phyloP scores from a whole-genome alignment of 192 early-diverging fungal species.

The Nowakowskiella sp. region DNA sequence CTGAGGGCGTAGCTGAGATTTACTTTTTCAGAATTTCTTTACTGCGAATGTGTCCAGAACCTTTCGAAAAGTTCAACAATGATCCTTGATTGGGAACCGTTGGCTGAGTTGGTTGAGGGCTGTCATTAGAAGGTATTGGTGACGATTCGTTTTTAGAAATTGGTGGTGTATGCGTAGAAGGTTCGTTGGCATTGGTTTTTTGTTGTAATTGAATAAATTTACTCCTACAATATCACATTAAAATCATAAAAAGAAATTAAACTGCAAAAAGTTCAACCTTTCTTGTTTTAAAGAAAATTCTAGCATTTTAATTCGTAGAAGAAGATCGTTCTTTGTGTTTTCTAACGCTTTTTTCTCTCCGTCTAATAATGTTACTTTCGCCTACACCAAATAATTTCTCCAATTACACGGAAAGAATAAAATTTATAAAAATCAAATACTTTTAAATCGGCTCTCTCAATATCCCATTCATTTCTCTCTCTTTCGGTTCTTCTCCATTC shows the following conservation, averaged over 20 bases:
- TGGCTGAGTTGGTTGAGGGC: constrained; percentile 11
- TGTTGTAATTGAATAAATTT: constrained; percentile 28
- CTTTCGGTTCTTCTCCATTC: constrained; percentile 78
- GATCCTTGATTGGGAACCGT: constrained; percentile 11
- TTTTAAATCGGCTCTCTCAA: constrained; percentile 71
- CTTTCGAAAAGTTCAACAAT: constrained; percentile 42
- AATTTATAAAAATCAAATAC: constrained; percentile 29
- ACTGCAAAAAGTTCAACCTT: constrained; percentile 52
- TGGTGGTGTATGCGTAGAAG: constrained; percentile 10
- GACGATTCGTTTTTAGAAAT: no score
- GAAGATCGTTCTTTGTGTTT: constrained; percentile 62
- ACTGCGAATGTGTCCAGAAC: constrained; percentile 48
- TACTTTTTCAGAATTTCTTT: constrained; percentile 69
- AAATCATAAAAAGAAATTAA: background rate
- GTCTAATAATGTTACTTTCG: constrained; percentile 65
- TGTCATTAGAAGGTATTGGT: constrained; percentile 19
- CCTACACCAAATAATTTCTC: no score
- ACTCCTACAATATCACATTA: constrained; percentile 16
- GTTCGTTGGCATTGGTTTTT: constrained; percentile 6
- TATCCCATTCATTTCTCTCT: constrained; percentile 80
- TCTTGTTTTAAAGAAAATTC: constrained; percentile 71
- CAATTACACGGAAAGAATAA: constrained; percentile 1
- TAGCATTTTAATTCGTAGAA: constrained; percentile 76
- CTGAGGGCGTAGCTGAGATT: background rate
- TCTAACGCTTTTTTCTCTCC: constrained; percentile 71